These are phyloP conservation scores for Lathyrus oleraceus DNA, from an alignment of 306 rosid species.

Conservation along the genomic window DNA sequence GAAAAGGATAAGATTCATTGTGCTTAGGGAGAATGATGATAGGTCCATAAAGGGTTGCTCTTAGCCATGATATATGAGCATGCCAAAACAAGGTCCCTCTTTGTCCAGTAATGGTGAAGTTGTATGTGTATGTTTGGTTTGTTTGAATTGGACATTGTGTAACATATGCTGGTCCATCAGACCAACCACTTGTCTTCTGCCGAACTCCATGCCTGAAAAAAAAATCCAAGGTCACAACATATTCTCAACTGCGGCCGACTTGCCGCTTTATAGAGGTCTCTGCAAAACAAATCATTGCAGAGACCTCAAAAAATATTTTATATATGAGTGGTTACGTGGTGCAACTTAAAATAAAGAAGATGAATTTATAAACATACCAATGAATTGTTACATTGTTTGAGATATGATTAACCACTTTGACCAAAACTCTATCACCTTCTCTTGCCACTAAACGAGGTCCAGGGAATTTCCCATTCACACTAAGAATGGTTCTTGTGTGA, in stretches of 20 bases:
- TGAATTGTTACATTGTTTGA: slow-evolving; percentile 70
- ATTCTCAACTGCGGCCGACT: not conserved
- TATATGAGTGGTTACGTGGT: not conserved
- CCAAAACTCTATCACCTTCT: slow-evolving; percentile 70
- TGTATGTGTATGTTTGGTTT: slow-evolving; percentile 63
- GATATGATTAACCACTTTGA: slow-evolving; percentile 68
- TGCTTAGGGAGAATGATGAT: slow-evolving; percentile 71
- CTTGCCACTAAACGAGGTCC: slow-evolving; percentile 76
- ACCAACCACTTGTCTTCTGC: slow-evolving; percentile 70
- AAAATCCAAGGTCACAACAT: not conserved
- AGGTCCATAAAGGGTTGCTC: slow-evolving; percentile 69
- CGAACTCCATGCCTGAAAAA: slow-evolving; percentile 73
- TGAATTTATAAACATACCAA: slow-evolving; percentile 51
- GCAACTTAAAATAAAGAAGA: not conserved
- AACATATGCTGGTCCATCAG: slow-evolving; percentile 82
- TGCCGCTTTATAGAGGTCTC: not conserved
- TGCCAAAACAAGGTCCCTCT: slow-evolving; percentile 87
- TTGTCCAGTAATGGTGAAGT: slow-evolving; percentile 72
- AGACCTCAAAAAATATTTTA: not conserved
- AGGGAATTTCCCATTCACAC: slow-evolving; percentile 71
- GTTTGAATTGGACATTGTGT: slow-evolving; percentile 89
- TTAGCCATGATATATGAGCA: slow-evolving; percentile 85
- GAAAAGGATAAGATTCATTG: slow-evolving; percentile 70
- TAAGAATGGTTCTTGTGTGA: slow-evolving; percentile 64
- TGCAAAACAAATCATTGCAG: not conserved